Evolutionary conservation across 768 basidiomycete genomes (phyloP).

Genomic region (Mycena galopus): DNA sequence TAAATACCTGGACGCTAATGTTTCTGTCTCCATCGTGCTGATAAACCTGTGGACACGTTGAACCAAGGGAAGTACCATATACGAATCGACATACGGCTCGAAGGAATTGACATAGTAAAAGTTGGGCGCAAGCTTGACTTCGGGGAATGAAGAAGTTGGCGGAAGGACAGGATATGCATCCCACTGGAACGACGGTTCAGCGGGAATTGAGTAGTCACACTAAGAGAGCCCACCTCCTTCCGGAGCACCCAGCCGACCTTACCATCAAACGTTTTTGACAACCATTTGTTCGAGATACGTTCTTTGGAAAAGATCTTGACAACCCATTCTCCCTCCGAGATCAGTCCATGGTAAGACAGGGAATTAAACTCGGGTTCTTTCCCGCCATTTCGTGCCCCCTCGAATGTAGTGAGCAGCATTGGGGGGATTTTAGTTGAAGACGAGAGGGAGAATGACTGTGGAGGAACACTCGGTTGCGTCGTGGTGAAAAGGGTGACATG

Average conservation of each 20-base stretch:
- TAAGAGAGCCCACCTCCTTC: slow-evolving; percentile 69
- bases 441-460: slow-evolving; percentile 77
- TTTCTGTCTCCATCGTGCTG: slow-evolving; percentile 96
- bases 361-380: slow-evolving; percentile 88
- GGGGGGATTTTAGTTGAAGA: slow-evolving; percentile 62
- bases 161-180: slow-evolving; percentile 83
- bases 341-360: slow-evolving; percentile 80
- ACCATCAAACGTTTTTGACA: slow-evolving; percentile 72
- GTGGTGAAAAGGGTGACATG: slow-evolving; percentile 94
- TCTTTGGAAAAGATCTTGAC: slow-evolving; percentile 91
- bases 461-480: slow-evolving; percentile 67
- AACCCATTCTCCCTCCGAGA: slow-evolving; percentile 70
- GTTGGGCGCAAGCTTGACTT: slow-evolving; percentile 80
- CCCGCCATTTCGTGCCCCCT: slow-evolving; percentile 67
- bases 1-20: slow-evolving; percentile 67
- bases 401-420: slow-evolving; percentile 80
- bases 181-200: slow-evolving; percentile 63
- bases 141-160: slow-evolving; percentile 77
- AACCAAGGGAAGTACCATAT: slow-evolving; percentile 7
- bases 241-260: slow-evolving; percentile 85
- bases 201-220: neutral
- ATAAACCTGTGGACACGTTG: slow-evolving; percentile 67
- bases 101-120: slow-evolving; percentile 94
- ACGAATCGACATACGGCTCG: slow-evolving; percentile 75
- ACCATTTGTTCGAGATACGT: slow-evolving; percentile 75